Evolutionary conservation across 2,329 filamentous ascomycete genomes (phyloP), one percentile per base, ranked within the genome.

Genomic region (Arthroderma sp.): DNA sequence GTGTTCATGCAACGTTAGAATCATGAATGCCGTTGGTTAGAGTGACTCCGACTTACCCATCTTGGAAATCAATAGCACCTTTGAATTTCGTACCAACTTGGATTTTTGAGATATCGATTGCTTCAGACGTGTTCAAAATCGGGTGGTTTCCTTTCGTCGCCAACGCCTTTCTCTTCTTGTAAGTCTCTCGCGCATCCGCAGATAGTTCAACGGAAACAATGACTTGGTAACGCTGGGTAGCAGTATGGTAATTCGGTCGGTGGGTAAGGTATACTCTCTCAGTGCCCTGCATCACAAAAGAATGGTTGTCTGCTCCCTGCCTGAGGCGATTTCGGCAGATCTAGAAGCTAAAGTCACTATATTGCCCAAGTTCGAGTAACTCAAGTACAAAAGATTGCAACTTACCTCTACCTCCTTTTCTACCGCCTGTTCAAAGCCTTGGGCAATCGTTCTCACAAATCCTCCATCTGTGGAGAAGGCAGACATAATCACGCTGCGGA

Each of bases 401-500:
- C 15, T 22, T 22, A 22, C 15, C 15, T 22, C 37, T n/a, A 50
- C 50, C 39, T 52, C 45, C 36, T 49, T 49, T 22, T 47, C 43
- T 10, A 52, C 37, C 4, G 52, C 49, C 10, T 45, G 44, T 43
- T 39, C 38, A 43, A 51, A 51, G 22, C 42, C 43, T 15, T 40
- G 34, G 11, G 45, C 39, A 27, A 52, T 44, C 29, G 41, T 33
- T 15, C 33, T 36, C 34, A 52, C 46, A 41, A 50, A 52, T 9
- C 9, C 22, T 8, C 15, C 15, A n/a, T 42, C 40, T 3, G 40
- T 42, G 10, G 40, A 22, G 43, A 56, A 63, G 36, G 52, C 46
- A 30, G 49, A 52, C 69, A 72, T 72, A 30, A 69, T 64, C 0
- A 72, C 69, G 28, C 71, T 72, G 6, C 67, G 59, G 6, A 72